phyloP scores from a whole-genome alignment of 2,329 filamentous ascomycete genomes.

The Arthrobotrys conoides region DNA sequence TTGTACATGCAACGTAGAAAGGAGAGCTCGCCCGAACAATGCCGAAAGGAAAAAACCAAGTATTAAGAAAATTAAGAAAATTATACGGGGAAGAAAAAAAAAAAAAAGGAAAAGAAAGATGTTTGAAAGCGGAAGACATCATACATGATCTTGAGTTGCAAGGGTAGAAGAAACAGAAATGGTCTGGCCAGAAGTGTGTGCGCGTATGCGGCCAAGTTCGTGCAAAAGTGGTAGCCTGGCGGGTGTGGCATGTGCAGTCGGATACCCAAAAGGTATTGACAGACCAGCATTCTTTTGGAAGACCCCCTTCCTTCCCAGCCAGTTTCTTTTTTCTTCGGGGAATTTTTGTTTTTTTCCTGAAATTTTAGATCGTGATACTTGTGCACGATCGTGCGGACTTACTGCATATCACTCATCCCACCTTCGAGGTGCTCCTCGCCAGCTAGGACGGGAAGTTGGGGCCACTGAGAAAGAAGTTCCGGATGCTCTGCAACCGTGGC shows the following conservation, averaged over 20 bases:
- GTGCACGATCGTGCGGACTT: constrained; percentile 26
- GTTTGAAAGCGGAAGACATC: constrained; percentile 51
- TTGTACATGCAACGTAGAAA: constrained; percentile 37
- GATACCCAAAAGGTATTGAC: constrained; percentile 31
- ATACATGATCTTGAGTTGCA: constrained; percentile 25
- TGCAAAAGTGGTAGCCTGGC: constrained; percentile 48
- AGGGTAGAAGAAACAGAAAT: constrained; percentile 7
- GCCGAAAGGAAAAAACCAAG: constrained; percentile 34
- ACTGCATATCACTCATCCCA: constrained; percentile 53
- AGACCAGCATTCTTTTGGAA: constrained; percentile 42
- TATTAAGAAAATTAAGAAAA: constrained; percentile 39
- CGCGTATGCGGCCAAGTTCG: constrained; percentile 37
- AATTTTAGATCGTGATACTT: constrained; percentile 1
- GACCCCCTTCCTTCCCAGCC: constrained; percentile 25
- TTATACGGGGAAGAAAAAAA: constrained; percentile 19
- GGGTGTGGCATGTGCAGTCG: constrained; percentile 34
- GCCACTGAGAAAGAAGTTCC: constrained; percentile 60
- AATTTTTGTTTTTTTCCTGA: constrained; percentile 25
- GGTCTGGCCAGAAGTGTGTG: constrained; percentile 31
- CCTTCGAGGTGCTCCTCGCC: constrained; percentile 58
- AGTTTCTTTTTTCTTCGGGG: constrained; percentile 36
- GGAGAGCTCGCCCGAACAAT: constrained; percentile 35
- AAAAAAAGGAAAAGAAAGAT: constrained; percentile 12
- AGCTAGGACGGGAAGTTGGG: constrained; percentile 58
- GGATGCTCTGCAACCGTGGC: constrained; percentile 60